Base-by-base conservation (phyloP, 75 land plant genomes). In the Cryptomeria japonica region DNA sequence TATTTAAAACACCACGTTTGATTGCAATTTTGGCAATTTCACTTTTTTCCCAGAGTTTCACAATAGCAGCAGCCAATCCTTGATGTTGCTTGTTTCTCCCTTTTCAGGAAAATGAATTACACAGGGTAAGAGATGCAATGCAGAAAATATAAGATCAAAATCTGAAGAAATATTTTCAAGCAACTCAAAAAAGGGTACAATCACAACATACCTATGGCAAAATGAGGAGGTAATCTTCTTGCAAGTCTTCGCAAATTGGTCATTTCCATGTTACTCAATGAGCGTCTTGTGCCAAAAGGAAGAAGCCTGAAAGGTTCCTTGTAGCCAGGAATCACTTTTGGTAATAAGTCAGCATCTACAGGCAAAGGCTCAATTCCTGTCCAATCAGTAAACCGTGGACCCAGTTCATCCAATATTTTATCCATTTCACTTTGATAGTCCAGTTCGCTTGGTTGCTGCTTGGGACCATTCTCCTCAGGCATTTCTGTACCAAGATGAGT, bases 281-380 rank as follows among this genome's bases (percentile, higher is more conserved):
- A 53, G 72, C 91, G 80, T 85, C 93, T 95, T 72, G 92, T 92
- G 47, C 95, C 96, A 90, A 96, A 97, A 70, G 99, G 99, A 89
- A 98, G 97, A 80, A 97, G 89, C 91, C 99, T 93, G 89, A 95
- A 95, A 14, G 99, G 99, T 19, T 94, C 94, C 86, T 94, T 88
- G 85, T 91, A 96, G 70, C 93, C 93, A 89, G 94, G 93, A 87
- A 94, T 91, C 0, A 88, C 76, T 34, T 93, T 89, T 14, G 99
- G 97, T 46, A 98, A 94, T 84, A 97, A 84, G 90, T 98, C 99
- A 47, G 94, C 99, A 93, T 98, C 99, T 55, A 98, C 95, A 42
- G 99, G 99, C 41, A 95, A 91, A 70, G 99, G 99, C 39, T 87
- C 92, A 28, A 44, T 82, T 80, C 99, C 99, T 39, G 96, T 92